Base-by-base conservation (phyloP, 768 basidiomycete species). In the Hemileccinum impolitum region DNA sequence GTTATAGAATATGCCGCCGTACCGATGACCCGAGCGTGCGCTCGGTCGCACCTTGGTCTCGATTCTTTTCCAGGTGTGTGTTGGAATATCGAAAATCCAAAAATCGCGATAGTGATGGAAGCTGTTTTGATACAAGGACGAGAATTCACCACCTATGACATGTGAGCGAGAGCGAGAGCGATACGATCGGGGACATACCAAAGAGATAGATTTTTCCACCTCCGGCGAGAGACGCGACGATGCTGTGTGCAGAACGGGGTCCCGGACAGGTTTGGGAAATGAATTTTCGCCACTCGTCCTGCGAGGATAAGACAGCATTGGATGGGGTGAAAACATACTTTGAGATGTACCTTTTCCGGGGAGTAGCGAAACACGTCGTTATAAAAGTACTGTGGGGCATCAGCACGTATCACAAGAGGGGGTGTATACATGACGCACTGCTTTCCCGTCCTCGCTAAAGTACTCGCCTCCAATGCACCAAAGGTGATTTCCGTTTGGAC, bases 31-130 rank as follows among this genome's bases (percentile, higher is more conserved):
- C 3, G 86, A 90, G 36, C 92, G 74, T 6, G 90, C 87, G 34
- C 79, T 84, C 0, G 92, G 93, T 21, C 81, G 75, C 14, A 85
- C 65, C 60, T 90, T 93, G 4, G 90, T 92, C 32, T 94, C 93
- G 43, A 94, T 89, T 8, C 90, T 74, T 56, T 94, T 90, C 93
- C 94, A 95, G 0, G 77, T 69, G 52, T 90, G 87, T 0, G 82
- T 84, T 3, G 75, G 59, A 19, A 95, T 80, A 54, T 91, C 88
- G 61, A 94, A 94, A 40, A 77, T 77, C 87, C 94, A 94, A 60
- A 94, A 84, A 61, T 94, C 90, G 39, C 89, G 80, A 60, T 91
- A 94, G 57, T 94, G 90, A 53, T 91, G 88, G 65, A 94, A 91
- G 0, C 80, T 81, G 30, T 81, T 92, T 64, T 94, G 91, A 55